phyloP scores from a whole-genome alignment of 2,329 filamentous ascomycete species.

The Pestalotiopsis fici region DNA sequence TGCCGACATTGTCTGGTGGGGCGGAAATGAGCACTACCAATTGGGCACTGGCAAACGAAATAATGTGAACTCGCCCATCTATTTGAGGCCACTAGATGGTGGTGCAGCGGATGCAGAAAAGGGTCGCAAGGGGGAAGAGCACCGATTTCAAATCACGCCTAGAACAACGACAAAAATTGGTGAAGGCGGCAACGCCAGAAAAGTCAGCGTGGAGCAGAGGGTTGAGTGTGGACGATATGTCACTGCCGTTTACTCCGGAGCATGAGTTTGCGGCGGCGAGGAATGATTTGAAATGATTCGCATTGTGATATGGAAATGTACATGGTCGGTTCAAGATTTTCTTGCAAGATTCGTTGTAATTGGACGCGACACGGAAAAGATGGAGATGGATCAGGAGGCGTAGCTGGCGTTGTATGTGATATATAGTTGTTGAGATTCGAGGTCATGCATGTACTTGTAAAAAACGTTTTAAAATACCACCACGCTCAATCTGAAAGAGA shows the following conservation, averaged over 20 bases:
- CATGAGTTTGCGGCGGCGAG: conserved; percentile 17
- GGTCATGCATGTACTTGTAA: not conserved
- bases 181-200: conserved; percentile 61
- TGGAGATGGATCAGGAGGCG: not conserved
- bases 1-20: conserved; percentile 89
- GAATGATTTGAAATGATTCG: not conserved
- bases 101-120: conserved; percentile 56
- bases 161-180: conserved; percentile 68
- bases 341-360: not conserved
- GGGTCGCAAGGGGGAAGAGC: conserved; percentile 62
- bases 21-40: conserved; percentile 92
- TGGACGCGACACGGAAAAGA: not conserved
- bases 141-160: conserved; percentile 81
- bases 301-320: not conserved
- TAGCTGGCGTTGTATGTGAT: not conserved
- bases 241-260: conserved; percentile 76
- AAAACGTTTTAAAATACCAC: not conserved
- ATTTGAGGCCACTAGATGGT: conserved; percentile 77
- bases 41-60: conserved; percentile 87
- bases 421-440: not conserved
- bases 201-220: conserved; percentile 78
- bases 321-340: not conserved
- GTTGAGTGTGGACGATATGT: conserved; percentile 84
- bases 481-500: not conserved
- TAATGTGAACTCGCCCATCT: conserved; percentile 74